Evolutionary conservation across 108 stramenopile species (phyloP), one percentile per base, ranked within the genome.

Genomic region (Mediolabrus comicus): DNA sequence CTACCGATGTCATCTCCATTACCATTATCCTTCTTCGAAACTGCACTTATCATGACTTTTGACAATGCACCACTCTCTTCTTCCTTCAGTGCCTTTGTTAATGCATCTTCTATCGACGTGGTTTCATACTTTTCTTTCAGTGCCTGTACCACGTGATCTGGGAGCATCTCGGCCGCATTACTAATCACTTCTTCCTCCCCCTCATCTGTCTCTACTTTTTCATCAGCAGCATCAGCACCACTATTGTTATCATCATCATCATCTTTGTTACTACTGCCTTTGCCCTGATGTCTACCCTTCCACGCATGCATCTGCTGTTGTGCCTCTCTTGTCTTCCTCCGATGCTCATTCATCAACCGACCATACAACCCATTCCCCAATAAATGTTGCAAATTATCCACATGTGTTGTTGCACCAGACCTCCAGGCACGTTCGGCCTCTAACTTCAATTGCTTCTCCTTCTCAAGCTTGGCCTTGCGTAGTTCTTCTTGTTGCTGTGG

Each of bases 111-210:
- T 2, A 65, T 69, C 43, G 65, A 66, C 25, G 51, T 56, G 17
- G 77, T 78, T 24, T 78, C 65, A 55, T 71, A 78, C 30, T 71
- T 78, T 28, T 30, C 69, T 30, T 78, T 78, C 36, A 78, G 39
- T 25, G 69, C 69, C 17, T 9, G 28, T 0, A 78, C 65, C 14
- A 78, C 51, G 66, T 78, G 69, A 5, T 71, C 65, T 0, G 77
- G 77, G 4, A 78, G 59, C 77, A 78, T 71, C 24, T 66, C 69
- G 25, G 71, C 54, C 56, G 67, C 62, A n/a, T 69, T 55, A 19
- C 19, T 28, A 34, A 58, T 46, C 8, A 58, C 56, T 9, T 55
- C 28, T 16, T 38, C 33, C 46, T 74, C 73, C 0, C 54, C 59
- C 10, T 53, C 38, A 12, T 76, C 67, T 36, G 33, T 26, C 1